These are phyloP conservation scores for Barbatosphaeria neglecta DNA, from an alignment of 495 filamentous ascomycete genomes.

Conservation along the genomic window DNA sequence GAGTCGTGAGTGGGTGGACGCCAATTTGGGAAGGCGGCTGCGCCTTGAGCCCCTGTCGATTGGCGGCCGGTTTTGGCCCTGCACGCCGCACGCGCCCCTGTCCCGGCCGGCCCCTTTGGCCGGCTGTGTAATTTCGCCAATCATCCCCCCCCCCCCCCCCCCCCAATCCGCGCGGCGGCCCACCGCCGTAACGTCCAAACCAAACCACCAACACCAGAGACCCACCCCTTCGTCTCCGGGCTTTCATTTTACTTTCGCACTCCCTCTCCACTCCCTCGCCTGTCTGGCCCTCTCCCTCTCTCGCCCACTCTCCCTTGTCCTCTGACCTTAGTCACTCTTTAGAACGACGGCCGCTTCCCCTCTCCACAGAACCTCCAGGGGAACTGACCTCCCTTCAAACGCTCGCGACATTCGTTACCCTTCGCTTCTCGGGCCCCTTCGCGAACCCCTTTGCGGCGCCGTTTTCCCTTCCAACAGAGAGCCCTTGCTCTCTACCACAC, in stretches of 20 bases:
- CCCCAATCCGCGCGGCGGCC: not conserved
- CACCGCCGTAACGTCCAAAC: not conserved
- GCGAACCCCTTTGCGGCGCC: not conserved
- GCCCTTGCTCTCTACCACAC: conserved; percentile 44
- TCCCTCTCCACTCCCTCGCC: not conserved
- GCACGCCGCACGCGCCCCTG: conserved; percentile 5
- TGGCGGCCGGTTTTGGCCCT: no score
- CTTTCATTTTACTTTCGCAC: not conserved
- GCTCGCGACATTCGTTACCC: conserved; percentile 13
- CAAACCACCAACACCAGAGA: no score
- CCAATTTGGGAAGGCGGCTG: not conserved
- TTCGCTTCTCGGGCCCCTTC: no score
- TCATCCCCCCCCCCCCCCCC: not conserved
- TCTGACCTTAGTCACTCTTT: conserved; percentile 10
- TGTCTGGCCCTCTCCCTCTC: conserved; percentile 7
- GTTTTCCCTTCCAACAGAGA: conserved; percentile 39
- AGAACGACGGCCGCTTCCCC: conserved; percentile 11
- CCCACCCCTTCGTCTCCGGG: not conserved
- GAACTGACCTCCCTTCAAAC: not conserved
- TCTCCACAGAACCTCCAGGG: conserved; percentile 14
- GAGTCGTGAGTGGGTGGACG: not conserved
- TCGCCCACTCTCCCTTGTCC: conserved; percentile 12
- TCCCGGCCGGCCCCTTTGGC: conserved; percentile 1
- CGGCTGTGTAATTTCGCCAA: conserved; percentile 23
- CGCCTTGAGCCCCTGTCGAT: not conserved